Evolutionary conservation across 345 rosid genomes (phyloP).

Genomic region (Melastoma malabathricum): DNA sequence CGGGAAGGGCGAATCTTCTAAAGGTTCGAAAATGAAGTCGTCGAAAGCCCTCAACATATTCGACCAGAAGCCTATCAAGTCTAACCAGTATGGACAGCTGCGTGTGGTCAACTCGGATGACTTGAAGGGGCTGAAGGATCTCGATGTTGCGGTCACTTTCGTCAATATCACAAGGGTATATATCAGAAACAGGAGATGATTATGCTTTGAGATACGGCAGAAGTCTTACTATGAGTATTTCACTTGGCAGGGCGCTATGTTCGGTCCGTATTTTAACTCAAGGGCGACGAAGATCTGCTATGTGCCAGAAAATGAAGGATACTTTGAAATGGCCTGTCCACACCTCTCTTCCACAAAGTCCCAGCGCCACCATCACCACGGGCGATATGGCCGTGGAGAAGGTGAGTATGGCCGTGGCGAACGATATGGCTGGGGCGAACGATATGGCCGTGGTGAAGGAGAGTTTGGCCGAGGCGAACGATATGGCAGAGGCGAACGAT

Average conservation of each 20-base stretch:
- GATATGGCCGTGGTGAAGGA: too few species aligned
- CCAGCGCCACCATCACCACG: background rate
- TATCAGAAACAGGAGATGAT: background rate
- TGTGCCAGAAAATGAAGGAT: conserved; percentile 22
- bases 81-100: conserved; percentile 27
- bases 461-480: too few species aligned
- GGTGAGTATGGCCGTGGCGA: background rate
- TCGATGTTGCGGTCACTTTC: conserved; percentile 16
- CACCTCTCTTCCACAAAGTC: conserved; percentile 8
- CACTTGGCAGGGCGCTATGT: conserved; percentile 20
- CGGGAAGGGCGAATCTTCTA: conserved; percentile 1
- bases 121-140: conserved; percentile 14
- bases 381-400: background rate
- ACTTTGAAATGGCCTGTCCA: conserved; percentile 37
- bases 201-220: too few species aligned
- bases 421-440: too few species aligned
- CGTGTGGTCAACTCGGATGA: conserved; percentile 13
- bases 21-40: background rate
- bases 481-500: too few species aligned
- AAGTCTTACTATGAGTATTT: background rate
- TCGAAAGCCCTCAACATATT: conserved; percentile 16
- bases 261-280: conserved; percentile 29
- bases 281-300: conserved; percentile 18
- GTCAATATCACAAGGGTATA: conserved; percentile 26
- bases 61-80: conserved; percentile 11